Evolutionary conservation across 2,329 filamentous ascomycete species (phyloP).

Genomic region (Penicillium sclerotiorum): DNA sequence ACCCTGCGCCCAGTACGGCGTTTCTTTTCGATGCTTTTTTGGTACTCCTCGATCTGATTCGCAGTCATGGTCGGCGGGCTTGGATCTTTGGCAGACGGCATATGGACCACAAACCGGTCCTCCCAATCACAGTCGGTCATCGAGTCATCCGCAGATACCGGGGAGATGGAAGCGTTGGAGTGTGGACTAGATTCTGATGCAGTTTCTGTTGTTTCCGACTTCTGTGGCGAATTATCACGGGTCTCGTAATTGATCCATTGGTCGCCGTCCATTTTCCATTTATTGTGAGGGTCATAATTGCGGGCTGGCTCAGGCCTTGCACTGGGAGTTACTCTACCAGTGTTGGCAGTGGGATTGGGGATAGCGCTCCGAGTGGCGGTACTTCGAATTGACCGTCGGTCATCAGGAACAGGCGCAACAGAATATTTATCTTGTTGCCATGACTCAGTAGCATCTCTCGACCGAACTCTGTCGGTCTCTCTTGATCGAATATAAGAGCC

Average conservation of each 20-base stretch:
- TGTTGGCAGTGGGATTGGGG: conserved; percentile 37
- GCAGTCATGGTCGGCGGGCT: conserved; percentile 44
- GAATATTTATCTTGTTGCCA: conserved; percentile 23
- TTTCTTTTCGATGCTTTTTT: conserved; percentile 39
- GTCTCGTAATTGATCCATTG: conserved; percentile 38
- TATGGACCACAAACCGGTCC: conserved; percentile 47
- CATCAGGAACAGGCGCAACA: conserved; percentile 3
- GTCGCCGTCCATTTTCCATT: conserved; percentile 39
- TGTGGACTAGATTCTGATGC: conserved; percentile 29
- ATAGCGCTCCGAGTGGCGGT: conserved; percentile 41
- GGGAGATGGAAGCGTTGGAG: conserved; percentile 34
- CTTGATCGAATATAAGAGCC: conserved; percentile 17
- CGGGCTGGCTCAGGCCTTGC: conserved; percentile 15
- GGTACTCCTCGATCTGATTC: conserved; percentile 43
- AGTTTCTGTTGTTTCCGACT: conserved; percentile 20
- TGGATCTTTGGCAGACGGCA: conserved; percentile 47
- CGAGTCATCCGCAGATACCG: conserved; percentile 33
- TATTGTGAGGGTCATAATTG: conserved; percentile 17
- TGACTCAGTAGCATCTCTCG: conserved; percentile 21
- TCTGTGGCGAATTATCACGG: conserved; percentile 25
- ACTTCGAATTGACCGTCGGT: conserved; percentile 21
- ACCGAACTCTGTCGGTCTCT: conserved; percentile 24
- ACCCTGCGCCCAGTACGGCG: conserved; percentile 33
- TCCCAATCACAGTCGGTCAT: conserved; percentile 41
- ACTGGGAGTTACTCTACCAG: conserved; percentile 22